Evolutionary conservation across 257 asterid genomes (phyloP), one percentile per base, ranked within the genome.

Genomic region (Solanum chilense): DNA sequence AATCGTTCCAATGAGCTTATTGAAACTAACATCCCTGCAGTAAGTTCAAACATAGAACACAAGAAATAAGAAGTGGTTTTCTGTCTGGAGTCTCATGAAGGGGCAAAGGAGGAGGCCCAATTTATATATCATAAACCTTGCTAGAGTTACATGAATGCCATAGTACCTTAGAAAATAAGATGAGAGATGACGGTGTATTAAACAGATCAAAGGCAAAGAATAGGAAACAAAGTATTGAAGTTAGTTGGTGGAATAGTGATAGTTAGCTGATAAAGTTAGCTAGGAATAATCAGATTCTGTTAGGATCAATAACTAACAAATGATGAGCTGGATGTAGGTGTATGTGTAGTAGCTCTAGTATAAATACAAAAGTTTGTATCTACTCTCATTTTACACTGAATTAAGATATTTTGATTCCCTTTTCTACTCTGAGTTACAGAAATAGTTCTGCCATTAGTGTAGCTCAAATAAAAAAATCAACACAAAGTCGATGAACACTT

Each of bases 21-120:
- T 96, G 95, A 96, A 96, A 88, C 97, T 95, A 89, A 95, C 93
- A 88, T 96, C 99, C 90, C 99, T 96, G 96, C 58, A 58, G 87
- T 89, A 47, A 83, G 81, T 52, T 70, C 35, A 7, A 77, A 73
- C 78, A 66, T 85, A 47, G 29, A 56, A 74, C 52, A 39, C 82
- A 74, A 3, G 82, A 74, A 21, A 81, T 81, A 49, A 33, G 85
- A 29, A 47, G 85, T 1, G 23, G 1, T 81, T 31, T 12, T 29
- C 0, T 31, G 20, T 80, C 69, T 81, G 41, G 45, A 49, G 41
- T 81, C 68, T 47, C 29, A 49, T 49, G 45, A 81, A 47, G 11
- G 69, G 2, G 45, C 25, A 49, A 31, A 47, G 29, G 42, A 78
- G 84, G 84, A 78, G 66, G 58, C 25, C 42, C 66, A 16, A 56